Base-by-base conservation (phyloP, 1,284 basidiomycete species). In the Fomitiporia mediterranea region DNA sequence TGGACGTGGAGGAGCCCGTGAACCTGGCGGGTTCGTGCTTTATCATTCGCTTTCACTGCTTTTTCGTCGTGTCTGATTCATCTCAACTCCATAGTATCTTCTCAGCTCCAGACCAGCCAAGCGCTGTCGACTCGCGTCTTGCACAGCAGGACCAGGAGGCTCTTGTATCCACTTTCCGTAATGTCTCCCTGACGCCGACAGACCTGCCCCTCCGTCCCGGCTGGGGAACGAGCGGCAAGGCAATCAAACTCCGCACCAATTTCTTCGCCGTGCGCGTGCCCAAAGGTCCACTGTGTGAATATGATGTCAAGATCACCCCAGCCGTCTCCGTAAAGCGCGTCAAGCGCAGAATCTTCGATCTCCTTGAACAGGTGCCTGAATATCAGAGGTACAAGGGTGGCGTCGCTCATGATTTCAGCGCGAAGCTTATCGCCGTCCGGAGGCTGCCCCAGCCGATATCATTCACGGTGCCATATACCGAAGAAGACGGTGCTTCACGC, bases 221-320 rank as follows among this genome's bases (percentile, higher is more conserved):
- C 56, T 87, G 82, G 66, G 89, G 89, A 3, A 82, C 73, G 0
- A 64, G 62, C 1, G 89, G 89, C 6, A 76, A 53, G 9, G 60
- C 68, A 30, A 80, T 89, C 68, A 84, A 78, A 60, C 72, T 91
- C 37, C 81, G 88, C 11, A 74, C 86, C 11, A 91, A 91, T 62
- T 89, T 84, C 72, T 90, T 90, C 69, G 81, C 87, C 0, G 74
- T 91, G 17, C 74, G 74, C 39, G 70, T 87, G 15, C 82, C 83
- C 1, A 81, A 82, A 51, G 77, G 74, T 0, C 77, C 81, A 0
- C 62, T 89, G 8, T 81, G 75, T 64, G 88, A 91, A 60, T 91
- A 91, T 61, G 81, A 84, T 59, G 78, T 90, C 7, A 64, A 74
- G 1, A 81, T 89, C 32, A 69, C 79, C 0, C 87, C 88, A 1